Base-by-base conservation (phyloP, 2,329 filamentous ascomycete species). In the Ophiostoma quercus region DNA sequence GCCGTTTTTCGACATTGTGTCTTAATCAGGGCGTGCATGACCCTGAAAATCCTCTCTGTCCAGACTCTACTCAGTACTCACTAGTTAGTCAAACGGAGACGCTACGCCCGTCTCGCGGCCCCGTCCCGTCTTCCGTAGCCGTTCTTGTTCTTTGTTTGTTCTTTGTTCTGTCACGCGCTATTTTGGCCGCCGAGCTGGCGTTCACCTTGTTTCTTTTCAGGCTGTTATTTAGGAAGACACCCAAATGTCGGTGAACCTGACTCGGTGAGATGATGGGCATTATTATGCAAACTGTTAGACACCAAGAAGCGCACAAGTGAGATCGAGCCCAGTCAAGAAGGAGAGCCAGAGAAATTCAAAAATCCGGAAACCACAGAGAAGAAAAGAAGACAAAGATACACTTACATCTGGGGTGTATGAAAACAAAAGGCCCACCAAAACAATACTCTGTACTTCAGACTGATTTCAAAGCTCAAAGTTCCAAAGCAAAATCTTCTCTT, bases 61-160 rank as follows among this genome's bases (percentile, higher is more conserved):
- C 34, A 34, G 34, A 34, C 34, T 34, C 34, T 34, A 34, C 8
- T 2, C 34, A 34, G 34, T 34, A 34, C 34, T 34, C 34, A 34
- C 34, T 34, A 34, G 34, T 57, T 57, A 37, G 29, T 9, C 60
- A 63, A 65, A 65, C 62, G 62, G 62, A 65, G 62, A 65, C 62
- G 62, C 62, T 65, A 65, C 37, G 32, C 57, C 57, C 34, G 60
- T 39, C 62, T 65, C 60, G 62, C 62, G 62, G 62, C 34, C 62
- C 62, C 32, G 62, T 65, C 62, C 62, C 62, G 62, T 65, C 62
- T 39, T 65, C 62, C 62, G 62, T 11, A n/a, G 32, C 62, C 62
- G 34, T 9, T 65, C 34, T 34, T n/a, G n/a, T n/a, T 29, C 25
- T 29, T 29, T 29, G 25, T 29, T 29, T 34, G 34, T 34, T 34